Evolutionary conservation across 73 alveolate genomes (phyloP).

Genomic region (Paramecium octaurelia): DNA sequence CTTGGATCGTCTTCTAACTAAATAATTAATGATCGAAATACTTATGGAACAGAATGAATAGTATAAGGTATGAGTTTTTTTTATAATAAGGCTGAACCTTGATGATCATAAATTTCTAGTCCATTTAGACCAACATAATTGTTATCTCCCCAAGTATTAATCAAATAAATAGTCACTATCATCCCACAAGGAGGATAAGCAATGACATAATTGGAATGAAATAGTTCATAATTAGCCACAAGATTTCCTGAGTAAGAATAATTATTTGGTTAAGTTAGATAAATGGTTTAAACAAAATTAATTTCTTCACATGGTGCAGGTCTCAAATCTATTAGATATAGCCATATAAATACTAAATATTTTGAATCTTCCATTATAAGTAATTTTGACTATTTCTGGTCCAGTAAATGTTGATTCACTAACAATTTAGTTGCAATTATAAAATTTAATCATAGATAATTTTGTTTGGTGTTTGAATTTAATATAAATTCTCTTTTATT

Average conservation of each 20-base stretch:
- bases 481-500: not conserved
- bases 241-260: not conserved
- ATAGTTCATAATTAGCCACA: not conserved
- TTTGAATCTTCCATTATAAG: not conserved
- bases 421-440: not conserved
- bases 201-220: not conserved
- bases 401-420: not conserved
- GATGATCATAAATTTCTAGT: slow-evolving; percentile 70
- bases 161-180: slow-evolving; percentile 55
- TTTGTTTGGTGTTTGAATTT: not conserved
- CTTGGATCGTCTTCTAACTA: slow-evolving; percentile 17
- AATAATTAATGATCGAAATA: not conserved
- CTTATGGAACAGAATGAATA: slow-evolving; percentile 50
- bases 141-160: slow-evolving; percentile 83
- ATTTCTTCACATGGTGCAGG: slow-evolving; percentile 74
- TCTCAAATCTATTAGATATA: slow-evolving; percentile 40
- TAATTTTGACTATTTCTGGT: not conserved
- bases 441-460: not conserved
- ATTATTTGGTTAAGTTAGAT: slow-evolving; percentile 54
- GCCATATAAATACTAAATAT: not conserved
- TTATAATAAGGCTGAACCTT: not conserved
- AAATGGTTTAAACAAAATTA: slow-evolving; percentile 70
- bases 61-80: slow-evolving; percentile 41
- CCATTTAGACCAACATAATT: slow-evolving; percentile 86
- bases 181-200: slow-evolving; percentile 41